Percentiles rank a stretch among this genome's conserved stretches.
These are phyloP conservation scores for Aureobasidium sp. DNA, from an alignment of 2,329 filamentous ascomycete genomes.

Conservation along the genomic window DNA sequence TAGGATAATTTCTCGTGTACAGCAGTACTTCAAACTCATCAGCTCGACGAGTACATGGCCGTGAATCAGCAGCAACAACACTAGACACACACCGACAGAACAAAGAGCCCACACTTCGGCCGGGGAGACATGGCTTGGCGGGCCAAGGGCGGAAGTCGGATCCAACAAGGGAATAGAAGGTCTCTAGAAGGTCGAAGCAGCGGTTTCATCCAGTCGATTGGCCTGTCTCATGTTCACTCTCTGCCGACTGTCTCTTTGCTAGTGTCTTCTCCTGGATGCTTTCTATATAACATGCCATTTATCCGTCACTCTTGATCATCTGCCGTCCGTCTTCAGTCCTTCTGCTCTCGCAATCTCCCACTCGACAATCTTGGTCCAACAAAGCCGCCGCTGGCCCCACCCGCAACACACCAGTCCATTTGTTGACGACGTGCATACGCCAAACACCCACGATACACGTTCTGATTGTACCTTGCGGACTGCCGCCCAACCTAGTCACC, in stretches of 20 bases:
- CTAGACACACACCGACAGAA: slow-evolving; percentile 6
- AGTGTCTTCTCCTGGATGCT: background rate
- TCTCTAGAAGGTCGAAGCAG: slow-evolving; percentile 1
- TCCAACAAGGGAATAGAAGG: background rate
- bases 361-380: background rate
- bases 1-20: background rate
- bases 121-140: background rate
- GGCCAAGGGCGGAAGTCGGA: slow-evolving; percentile 4
- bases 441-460: background rate
- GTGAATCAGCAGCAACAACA: background rate
- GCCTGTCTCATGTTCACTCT: background rate
- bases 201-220: background rate
- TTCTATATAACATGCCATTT: background rate
- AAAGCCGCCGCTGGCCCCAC: slow-evolving; percentile 3
- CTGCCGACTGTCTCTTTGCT: background rate
- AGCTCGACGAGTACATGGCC: background rate
- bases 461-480: background rate
- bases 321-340: background rate
- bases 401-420: background rate
- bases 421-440: slow-evolving; percentile 10
- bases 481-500: background rate
- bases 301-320: background rate
- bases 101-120: background rate
- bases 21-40: background rate
- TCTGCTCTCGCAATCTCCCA: background rate